Evolutionary conservation across 345 rosid species (phyloP), one percentile per base, ranked within the genome.

Genomic region (Noccaea caerulescens): DNA sequence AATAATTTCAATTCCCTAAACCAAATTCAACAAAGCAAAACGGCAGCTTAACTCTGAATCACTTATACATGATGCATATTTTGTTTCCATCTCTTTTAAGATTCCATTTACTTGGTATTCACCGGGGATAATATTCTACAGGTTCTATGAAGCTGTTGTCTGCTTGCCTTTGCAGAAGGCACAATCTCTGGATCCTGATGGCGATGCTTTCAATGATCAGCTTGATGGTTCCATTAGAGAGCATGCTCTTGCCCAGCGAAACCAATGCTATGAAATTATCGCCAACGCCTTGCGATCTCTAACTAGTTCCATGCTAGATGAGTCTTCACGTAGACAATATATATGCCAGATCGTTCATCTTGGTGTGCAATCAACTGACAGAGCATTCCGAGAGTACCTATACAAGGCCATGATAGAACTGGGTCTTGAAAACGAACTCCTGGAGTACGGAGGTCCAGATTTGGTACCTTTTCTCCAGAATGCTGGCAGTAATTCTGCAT

Each of bases 101-200:
- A 54, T 55, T 34, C 23, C 10, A n/a, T 61, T 27, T 45, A 38
- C 69, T 46, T 39, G 55, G 58, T 55, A 55, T 39, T 63, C 32
- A 63, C 66, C 4, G 41, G 3, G 43, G 47, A 38, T 39, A 7
- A 39, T 56, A 45, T 44, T 50, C 62, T 86, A 76, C 89, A 94
- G 99, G 83, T 94, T 89, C 84, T 94, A 91, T 84, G 99, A 94
- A 82, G 99, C 98, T 69, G 97, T 91, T 53, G 97, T 94, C 57
- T 86, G 88, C 67, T 84, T 94, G 74, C 90, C 99, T 72, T 83
- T 94, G 71, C 98, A 89, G 75, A 94, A 94, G 77, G 98, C 97
- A 59, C 93, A 87, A 76, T 85, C 90, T 52, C 85, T 91, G 72
- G 99, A 94, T 69, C 97, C 97, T 53, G 88, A 90, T 5, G 92